Conservation (phyloP, 257 asterid species). For the Leptodermis oblonga region DNA sequence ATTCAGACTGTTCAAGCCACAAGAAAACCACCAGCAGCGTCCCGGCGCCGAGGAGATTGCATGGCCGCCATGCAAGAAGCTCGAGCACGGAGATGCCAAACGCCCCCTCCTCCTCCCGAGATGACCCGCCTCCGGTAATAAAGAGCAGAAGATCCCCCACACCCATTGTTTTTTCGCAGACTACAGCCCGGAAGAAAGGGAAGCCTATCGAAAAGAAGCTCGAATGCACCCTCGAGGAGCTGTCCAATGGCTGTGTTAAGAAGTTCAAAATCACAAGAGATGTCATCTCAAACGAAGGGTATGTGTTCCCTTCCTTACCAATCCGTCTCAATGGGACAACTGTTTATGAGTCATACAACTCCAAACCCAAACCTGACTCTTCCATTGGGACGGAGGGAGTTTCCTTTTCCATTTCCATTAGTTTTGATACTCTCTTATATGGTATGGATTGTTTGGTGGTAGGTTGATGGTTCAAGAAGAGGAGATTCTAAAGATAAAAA, state of each 20-base stretch:
- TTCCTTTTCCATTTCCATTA: not conserved
- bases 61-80: conserved; percentile 22
- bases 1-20: conserved; percentile 28
- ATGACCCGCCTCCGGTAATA: conserved; percentile 23
- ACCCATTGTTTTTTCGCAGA: conserved; percentile 75
- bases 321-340: not conserved
- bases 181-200: conserved; percentile 56
- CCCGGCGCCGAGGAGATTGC: conserved; percentile 30
- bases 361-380: not conserved
- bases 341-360: not conserved
- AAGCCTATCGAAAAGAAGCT: conserved; percentile 62
- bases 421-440: not conserved
- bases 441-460: conserved; percentile 13
- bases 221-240: conserved; percentile 84
- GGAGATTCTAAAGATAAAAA: conserved; percentile 58
- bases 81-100: conserved; percentile 34
- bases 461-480: conserved; percentile 73
- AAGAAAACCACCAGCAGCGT: conserved; percentile 18
- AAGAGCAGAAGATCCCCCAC: conserved; percentile 46
- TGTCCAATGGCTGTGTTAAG: conserved; percentile 73
- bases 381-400: not conserved
- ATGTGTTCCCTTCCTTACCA: conserved; percentile 1
- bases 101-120: conserved; percentile 43
- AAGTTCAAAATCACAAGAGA: conserved; percentile 77
- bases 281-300: conserved; percentile 76